These are phyloP conservation scores for Fraxinus anomala DNA, from an alignment of 257 asterid species.

Conservation along the genomic window DNA sequence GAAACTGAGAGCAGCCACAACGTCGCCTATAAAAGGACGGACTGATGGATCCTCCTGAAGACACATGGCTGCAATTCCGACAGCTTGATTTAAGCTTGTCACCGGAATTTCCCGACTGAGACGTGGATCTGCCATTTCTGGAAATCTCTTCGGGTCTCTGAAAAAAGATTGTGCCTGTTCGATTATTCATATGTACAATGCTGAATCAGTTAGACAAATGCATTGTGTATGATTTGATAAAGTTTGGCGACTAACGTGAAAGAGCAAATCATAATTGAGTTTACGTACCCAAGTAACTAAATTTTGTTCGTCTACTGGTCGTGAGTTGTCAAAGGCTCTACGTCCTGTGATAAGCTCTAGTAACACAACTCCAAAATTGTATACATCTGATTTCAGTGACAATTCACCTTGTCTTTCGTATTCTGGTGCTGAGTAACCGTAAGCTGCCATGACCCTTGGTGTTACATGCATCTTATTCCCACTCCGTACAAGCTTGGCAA, in stretches of 20 bases:
- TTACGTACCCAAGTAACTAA: slow-evolving; percentile 63
- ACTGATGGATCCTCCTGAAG: slow-evolving; percentile 74
- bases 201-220: slow-evolving; percentile 7
- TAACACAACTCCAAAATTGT: slow-evolving; percentile 66
- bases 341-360: slow-evolving; percentile 76
- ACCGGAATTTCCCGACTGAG: slow-evolving; percentile 43
- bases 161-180: slow-evolving; percentile 65
- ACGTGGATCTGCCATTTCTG: slow-evolving; percentile 70
- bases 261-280: not conserved
- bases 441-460: slow-evolving; percentile 42
- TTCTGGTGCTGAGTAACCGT: slow-evolving; percentile 71
- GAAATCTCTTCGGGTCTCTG: slow-evolving; percentile 58
- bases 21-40: slow-evolving; percentile 68
- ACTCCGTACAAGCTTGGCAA: slow-evolving; percentile 53
- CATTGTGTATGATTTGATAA: not conserved
- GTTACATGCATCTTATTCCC: slow-evolving; percentile 47
- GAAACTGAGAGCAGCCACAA: slow-evolving; percentile 67
- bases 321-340: slow-evolving; percentile 52
- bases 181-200: not conserved
- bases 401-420: slow-evolving; percentile 58
- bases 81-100: slow-evolving; percentile 69
- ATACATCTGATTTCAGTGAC: slow-evolving; percentile 63
- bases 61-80: slow-evolving; percentile 85
- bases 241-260: not conserved
- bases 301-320: slow-evolving; percentile 54